Conservation (phyloP, 805 yeast genomes). For the Metschnikowia baotianmanensis region DNA sequence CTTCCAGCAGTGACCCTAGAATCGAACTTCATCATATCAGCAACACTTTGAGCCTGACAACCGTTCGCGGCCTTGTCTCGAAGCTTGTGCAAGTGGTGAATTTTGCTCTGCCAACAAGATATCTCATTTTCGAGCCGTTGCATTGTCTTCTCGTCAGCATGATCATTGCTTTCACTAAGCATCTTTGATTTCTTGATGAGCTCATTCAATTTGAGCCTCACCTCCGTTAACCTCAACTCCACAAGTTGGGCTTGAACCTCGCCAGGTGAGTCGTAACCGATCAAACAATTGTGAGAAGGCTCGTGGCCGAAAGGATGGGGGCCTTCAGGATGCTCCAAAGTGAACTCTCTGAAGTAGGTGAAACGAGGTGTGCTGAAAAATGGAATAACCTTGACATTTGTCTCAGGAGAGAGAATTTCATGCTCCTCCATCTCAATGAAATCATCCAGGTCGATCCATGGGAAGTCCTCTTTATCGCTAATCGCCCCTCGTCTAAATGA, state of each 20-base stretch:
- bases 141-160: neutral
- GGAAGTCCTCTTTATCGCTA: constrained; percentile 27
- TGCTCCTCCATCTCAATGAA: constrained; percentile 64
- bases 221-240: constrained; percentile 15
- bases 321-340: constrained; percentile 39
- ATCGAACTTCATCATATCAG: neutral
- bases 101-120: constrained; percentile 4
- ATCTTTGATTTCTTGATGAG: constrained; percentile 13
- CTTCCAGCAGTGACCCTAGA: constrained; percentile 1
- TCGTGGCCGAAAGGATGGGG: constrained; percentile 60
- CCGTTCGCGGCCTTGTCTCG: neutral
- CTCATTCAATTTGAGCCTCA: constrained; percentile 16
- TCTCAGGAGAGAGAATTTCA: constrained; percentile 39
- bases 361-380: constrained; percentile 55
- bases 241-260: constrained; percentile 50
- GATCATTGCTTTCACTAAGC: neutral
- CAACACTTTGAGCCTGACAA: constrained; percentile 1
- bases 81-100: constrained; percentile 1
- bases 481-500: neutral
- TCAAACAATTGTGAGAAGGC: constrained; percentile 62
- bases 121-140: constrained; percentile 1
- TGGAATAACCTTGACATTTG: constrained; percentile 45
- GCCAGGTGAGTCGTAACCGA: constrained; percentile 54
- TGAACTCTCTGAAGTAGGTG: constrained; percentile 56
- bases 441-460: constrained; percentile 79